These are phyloP conservation scores for Heterobasidion annosum DNA, from an alignment of 1,284 basidiomycete genomes.

Conservation along the genomic window DNA sequence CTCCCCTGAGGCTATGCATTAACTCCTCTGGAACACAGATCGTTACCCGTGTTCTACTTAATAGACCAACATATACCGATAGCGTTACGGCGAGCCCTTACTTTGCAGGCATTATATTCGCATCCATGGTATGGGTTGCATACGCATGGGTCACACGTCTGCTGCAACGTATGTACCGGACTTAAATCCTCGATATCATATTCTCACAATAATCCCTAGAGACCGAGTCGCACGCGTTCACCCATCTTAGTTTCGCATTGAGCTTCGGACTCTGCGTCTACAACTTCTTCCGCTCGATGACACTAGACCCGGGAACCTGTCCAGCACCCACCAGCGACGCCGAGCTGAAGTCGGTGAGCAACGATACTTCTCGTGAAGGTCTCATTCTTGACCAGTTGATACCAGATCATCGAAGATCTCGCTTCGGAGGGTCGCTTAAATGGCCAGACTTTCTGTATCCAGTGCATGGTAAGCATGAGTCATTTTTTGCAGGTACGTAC, in stretches of 20 bases:
- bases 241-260: slow-evolving; percentile 39
- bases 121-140: slow-evolving; percentile 80
- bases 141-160: slow-evolving; percentile 78
- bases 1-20: slow-evolving; percentile 11
- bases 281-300: slow-evolving; percentile 87
- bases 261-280: slow-evolving; percentile 68
- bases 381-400: slow-evolving; percentile 2
- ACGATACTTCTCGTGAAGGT: background rate
- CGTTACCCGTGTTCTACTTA: slow-evolving; percentile 76
- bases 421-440: slow-evolving; percentile 84
- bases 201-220: slow-evolving; percentile 29
- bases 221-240: slow-evolving; percentile 65
- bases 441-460: slow-evolving; percentile 93
- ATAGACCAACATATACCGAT: slow-evolving; percentile 69
- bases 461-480: slow-evolving; percentile 66
- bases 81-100: slow-evolving; percentile 79
- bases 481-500: background rate
- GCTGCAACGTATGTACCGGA: slow-evolving; percentile 45
- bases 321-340: slow-evolving; percentile 71
- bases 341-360: slow-evolving; percentile 59
- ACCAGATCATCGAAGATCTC: slow-evolving; percentile 80
- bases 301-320: slow-evolving; percentile 86
- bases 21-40: slow-evolving; percentile 34
- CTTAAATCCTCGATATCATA: slow-evolving; percentile 29
- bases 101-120: slow-evolving; percentile 85